phyloP scores from a whole-genome alignment of 768 basidiomycete genomes.

The Rhodotorula taiwanensis region DNA sequence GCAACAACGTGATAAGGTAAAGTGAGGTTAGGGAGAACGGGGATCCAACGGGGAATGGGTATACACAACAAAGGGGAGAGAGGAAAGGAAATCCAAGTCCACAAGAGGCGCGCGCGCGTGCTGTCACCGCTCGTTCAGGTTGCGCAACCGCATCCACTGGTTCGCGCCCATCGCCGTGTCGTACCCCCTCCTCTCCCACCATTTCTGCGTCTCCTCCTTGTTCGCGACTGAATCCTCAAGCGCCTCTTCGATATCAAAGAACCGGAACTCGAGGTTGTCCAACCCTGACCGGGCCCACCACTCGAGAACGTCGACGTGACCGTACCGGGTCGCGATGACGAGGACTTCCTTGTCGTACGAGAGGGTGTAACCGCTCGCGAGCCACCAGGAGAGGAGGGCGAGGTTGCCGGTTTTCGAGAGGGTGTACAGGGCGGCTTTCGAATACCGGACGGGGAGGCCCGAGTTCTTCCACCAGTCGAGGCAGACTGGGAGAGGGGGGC shows the following conservation, averaged over 20 bases:
- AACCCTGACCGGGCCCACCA: constrained; percentile 57
- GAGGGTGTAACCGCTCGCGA: constrained; percentile 57
- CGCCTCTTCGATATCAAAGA: constrained; percentile 88
- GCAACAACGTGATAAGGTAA: too few relatives aligned
- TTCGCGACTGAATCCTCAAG: constrained; percentile 66
- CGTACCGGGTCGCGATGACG: constrained; percentile 70
- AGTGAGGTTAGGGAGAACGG: too few relatives aligned
- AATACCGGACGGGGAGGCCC: constrained; percentile 63
- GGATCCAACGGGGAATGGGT: neutral
- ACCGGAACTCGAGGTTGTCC: constrained; percentile 66
- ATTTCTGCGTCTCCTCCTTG: constrained; percentile 57
- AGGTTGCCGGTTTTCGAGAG: constrained; percentile 74
- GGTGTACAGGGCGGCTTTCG: constrained; percentile 66
- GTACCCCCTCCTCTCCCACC: constrained; percentile 76
- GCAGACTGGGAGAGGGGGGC: constrained; percentile 45
- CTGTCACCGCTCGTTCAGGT: constrained; percentile 6
- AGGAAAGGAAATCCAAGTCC: too few relatives aligned
- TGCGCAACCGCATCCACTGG: constrained; percentile 53
- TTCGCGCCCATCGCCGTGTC: constrained; percentile 76
- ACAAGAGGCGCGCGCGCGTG: too few relatives aligned
- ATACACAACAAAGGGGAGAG: too few relatives aligned
- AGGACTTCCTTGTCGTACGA: constrained; percentile 74
- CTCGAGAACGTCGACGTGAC: constrained; percentile 70
- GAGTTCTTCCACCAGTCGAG: constrained; percentile 82
- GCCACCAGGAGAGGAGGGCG: constrained; percentile 76